Percentiles rank a stretch among this genome's conserved stretches.
These are phyloP conservation scores for Botrytis paeoniae DNA, from an alignment of 2,329 filamentous ascomycete species.

Conservation along the genomic window DNA sequence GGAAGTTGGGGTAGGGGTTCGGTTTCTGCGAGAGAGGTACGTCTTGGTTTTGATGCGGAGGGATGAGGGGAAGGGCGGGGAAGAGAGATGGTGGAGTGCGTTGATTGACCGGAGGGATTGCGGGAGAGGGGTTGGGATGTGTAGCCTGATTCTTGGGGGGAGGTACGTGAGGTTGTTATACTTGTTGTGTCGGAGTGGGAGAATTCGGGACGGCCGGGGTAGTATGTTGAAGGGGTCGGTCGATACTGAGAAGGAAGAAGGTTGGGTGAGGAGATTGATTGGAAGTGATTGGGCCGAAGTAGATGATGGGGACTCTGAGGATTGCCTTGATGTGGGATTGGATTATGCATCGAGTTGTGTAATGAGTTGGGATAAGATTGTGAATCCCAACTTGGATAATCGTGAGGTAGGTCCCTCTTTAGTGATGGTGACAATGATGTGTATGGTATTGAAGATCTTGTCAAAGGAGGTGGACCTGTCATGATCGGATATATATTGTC, in stretches of 20 bases:
- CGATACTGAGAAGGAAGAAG: constrained; percentile 15
- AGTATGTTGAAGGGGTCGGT: constrained; percentile 23
- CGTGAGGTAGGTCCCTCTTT: constrained; percentile 21
- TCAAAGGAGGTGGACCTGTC: constrained; percentile 30
- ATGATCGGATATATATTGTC: constrained; percentile 29
- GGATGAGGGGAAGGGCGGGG: not conserved
- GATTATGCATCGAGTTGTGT: constrained; percentile 14
- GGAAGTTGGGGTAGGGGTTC: constrained; percentile 34
- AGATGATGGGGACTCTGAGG: constrained; percentile 22
- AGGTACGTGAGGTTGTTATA: constrained; percentile 30
- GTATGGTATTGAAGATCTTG: constrained; percentile 17
- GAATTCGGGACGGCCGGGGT: constrained; percentile 42
- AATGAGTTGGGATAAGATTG: constrained; percentile 25
- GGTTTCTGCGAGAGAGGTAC: constrained; percentile 32
- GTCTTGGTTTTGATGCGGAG: constrained; percentile 8
- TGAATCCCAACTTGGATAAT: constrained; percentile 25
- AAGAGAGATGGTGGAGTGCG: constrained; percentile 30
- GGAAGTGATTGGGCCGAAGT: not conserved
- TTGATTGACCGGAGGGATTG: constrained; percentile 44
- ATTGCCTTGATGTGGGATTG: not conserved
- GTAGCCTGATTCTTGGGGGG: constrained; percentile 44
- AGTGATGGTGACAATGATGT: constrained; percentile 13
- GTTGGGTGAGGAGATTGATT: constrained; percentile 25
- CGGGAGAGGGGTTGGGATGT: constrained; percentile 51
- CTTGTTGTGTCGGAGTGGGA: constrained; percentile 32